phyloP scores from a whole-genome alignment of 2,329 filamentous ascomycete genomes.

The Conoideocrella luteorostrata region DNA sequence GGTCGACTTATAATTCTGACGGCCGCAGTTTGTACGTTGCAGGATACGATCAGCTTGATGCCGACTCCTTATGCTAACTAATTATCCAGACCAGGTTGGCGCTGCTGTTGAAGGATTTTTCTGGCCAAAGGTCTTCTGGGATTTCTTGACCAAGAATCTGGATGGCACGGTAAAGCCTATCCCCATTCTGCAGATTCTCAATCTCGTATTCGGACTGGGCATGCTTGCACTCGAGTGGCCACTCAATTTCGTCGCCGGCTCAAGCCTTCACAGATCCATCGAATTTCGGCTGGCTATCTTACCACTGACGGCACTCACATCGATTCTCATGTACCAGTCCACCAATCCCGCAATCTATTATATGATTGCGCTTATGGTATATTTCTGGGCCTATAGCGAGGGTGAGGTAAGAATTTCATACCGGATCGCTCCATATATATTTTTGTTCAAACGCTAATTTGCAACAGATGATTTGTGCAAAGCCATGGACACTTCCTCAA shows the following conservation, averaged over 20 bases:
- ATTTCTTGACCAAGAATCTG: constrained; percentile 87
- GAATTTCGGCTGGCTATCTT: constrained; percentile 78
- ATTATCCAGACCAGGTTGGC: constrained; percentile 69
- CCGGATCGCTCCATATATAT: background rate
- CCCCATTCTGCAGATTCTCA: constrained; percentile 85
- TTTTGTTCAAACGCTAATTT: constrained; percentile 11
- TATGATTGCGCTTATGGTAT: constrained; percentile 73
- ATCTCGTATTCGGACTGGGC: constrained; percentile 72
- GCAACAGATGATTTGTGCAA: constrained; percentile 57
- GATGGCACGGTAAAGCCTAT: constrained; percentile 79
- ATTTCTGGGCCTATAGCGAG: constrained; percentile 96
- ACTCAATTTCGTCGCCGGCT: constrained; percentile 67
- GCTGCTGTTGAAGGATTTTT: constrained; percentile 85
- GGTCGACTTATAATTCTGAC: constrained; percentile 88
- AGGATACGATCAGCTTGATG: background rate
- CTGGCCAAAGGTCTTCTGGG: constrained; percentile 99
- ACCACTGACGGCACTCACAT: constrained; percentile 68
- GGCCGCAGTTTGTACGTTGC: constrained; percentile 63
- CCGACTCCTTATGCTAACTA: constrained; percentile 12
- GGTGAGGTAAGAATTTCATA: constrained; percentile 67
- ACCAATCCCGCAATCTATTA: constrained; percentile 94
- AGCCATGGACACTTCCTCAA: constrained; percentile 64
- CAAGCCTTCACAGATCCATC: constrained; percentile 75
- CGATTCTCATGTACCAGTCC: constrained; percentile 79
- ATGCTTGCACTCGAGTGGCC: constrained; percentile 91